Base-by-base conservation (phyloP, 345 rosid genomes). In the Lepidium didymum region DNA sequence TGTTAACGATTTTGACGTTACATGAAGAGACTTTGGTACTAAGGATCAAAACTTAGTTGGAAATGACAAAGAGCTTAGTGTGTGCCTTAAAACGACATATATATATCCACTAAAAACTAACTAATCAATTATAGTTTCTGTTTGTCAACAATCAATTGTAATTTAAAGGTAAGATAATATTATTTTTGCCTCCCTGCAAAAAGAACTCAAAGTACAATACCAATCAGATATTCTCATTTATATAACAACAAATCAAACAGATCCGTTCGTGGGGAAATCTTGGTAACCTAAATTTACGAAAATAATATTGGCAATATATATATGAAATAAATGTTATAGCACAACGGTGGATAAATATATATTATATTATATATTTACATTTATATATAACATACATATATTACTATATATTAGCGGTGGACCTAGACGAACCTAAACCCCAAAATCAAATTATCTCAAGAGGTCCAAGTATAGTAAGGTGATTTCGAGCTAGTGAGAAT, bases 11-110 rank as follows among this genome's bases (percentile, higher is more conserved):
- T 60, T 74, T 52, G 64, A 59, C 63, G 62, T 73, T 73, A 73
- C 67, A 73, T 57, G 53, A n/a, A n/a, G 59, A 74, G 19, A 67
- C 73, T 59, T 74, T 59, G 27, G 67, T 50, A 74, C 42, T 67
- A 67, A 67, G 60, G 47, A 56, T 65, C 51, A 44, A 66, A 67
- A 67, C 38, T 25, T 67, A 74, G 77, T 74, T 74, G 68, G 73
- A 46, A 23, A 10, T 74, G 77, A 74, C 77, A 52, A 37, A 74
- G 73, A 74, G 73, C 68, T 74, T 74, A 74, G 68, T 68, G 56
- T 60, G 82, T 78, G 84, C 40, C 34, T 38, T 59, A 53, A 58
- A 74, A 60, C 53, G 49, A 68, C 23, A 21, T 67, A 60, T 52
- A 74, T 67, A 41, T 53, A 52, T 59, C 73, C 77, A 74, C 68